Conservation (phyloP, 2,329 filamentous ascomycete genomes). For the Hymenoscyphus infarciens region DNA sequence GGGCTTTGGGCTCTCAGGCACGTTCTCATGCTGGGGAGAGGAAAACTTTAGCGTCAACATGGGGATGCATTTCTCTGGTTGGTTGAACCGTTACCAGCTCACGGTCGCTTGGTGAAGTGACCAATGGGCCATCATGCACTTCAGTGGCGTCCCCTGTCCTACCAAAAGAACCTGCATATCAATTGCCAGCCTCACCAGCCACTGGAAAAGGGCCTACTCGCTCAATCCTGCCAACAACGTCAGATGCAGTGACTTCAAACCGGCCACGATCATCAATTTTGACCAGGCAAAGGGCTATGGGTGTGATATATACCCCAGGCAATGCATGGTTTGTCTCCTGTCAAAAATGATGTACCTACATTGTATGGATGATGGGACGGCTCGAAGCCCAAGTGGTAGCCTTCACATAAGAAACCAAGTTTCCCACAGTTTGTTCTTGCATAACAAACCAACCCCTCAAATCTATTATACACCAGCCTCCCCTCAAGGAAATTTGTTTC, state of each 20-base stretch:
- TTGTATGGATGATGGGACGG: conserved; percentile 3
- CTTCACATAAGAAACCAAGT: conserved; percentile 20
- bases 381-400: not conserved
- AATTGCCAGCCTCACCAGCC: conserved; percentile 19
- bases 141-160: conserved; percentile 1
- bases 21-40: not conserved
- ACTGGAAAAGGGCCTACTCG: conserved; percentile 2
- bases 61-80: not conserved
- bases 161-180: conserved; percentile 1
- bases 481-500: conserved; percentile 38
- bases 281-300: not conserved
- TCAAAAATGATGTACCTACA: conserved; percentile 5
- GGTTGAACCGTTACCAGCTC: not conserved
- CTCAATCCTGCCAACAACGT: conserved; percentile 12
- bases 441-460: conserved; percentile 28
- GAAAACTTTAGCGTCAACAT: not conserved
- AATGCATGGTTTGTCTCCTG: not conserved
- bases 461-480: conserved; percentile 23
- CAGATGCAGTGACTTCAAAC: conserved; percentile 6
- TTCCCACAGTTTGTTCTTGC: conserved; percentile 21
- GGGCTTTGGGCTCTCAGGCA: not conserved
- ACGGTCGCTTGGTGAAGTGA: not conserved
- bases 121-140: not conserved
- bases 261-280: conserved; percentile 11
- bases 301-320: not conserved